Conservation (phyloP, 495 filamentous ascomycete genomes). For the Penicillium salamii region DNA sequence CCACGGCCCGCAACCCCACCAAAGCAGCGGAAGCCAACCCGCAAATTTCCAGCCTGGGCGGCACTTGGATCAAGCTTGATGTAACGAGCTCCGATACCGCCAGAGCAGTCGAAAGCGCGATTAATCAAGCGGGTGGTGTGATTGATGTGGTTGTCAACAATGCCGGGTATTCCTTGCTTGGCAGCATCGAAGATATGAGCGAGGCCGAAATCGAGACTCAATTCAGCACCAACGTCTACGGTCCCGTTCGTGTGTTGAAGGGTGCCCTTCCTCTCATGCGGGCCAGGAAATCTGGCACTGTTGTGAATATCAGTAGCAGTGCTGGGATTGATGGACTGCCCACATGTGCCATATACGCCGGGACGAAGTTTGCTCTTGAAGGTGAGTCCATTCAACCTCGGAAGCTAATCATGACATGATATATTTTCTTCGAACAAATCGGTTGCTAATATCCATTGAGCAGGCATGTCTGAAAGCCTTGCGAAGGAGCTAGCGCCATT, state of each 20-base stretch:
- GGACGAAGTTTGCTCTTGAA: slow-evolving; percentile 53
- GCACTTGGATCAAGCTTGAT: slow-evolving; percentile 35
- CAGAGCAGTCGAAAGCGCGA: slow-evolving; percentile 13
- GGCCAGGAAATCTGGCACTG: slow-evolving; percentile 30
- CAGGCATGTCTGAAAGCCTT: slow-evolving; percentile 34
- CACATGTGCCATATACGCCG: slow-evolving; percentile 45
- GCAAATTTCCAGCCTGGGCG: slow-evolving; percentile 11
- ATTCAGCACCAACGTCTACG: slow-evolving; percentile 46
- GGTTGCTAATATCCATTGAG: background rate
- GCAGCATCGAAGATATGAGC: slow-evolving; percentile 22
- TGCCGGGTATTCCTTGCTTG: slow-evolving; percentile 28
- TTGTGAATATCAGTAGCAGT: slow-evolving; percentile 50
- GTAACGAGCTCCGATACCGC: slow-evolving; percentile 33
- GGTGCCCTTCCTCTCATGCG: slow-evolving; percentile 50
- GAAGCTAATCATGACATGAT: too few species aligned
- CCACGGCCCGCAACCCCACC: slow-evolving; percentile 43
- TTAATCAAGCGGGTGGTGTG: slow-evolving; percentile 9
- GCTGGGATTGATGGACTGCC: slow-evolving; percentile 37
- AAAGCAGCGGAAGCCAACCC: slow-evolving; percentile 20
- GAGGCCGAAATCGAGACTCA: slow-evolving; percentile 20
- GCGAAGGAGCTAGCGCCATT: slow-evolving; percentile 31
- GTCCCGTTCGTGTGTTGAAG: slow-evolving; percentile 43
- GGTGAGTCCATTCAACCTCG: too few species aligned
- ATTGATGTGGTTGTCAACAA: slow-evolving; percentile 32
- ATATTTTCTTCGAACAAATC: background rate